Percentiles rank a stretch among this genome's conserved stretches.
Conservation (phyloP, 2,329 filamentous ascomycete genomes). For the Sporothrix euskadiensis region DNA sequence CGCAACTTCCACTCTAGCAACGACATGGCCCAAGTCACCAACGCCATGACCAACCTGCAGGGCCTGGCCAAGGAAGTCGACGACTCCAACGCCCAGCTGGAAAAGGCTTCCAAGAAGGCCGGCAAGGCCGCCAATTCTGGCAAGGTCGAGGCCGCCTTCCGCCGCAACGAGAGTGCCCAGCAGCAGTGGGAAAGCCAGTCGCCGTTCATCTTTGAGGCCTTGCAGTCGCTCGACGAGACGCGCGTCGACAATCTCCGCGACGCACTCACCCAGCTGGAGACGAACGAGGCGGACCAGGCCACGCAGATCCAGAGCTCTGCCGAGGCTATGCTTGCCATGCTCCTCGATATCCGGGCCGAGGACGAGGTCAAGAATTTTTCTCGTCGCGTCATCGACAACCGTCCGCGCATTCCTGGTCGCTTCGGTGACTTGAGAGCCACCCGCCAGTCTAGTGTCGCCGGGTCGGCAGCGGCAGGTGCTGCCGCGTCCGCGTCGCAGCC, state of each 20-base stretch:
- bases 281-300: slow-evolving; percentile 84
- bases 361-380: slow-evolving; percentile 80
- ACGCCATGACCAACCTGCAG: slow-evolving; percentile 78
- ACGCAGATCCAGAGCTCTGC: slow-evolving; percentile 73
- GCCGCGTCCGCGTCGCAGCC: slow-evolving; percentile 32
- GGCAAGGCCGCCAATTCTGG: slow-evolving; percentile 71
- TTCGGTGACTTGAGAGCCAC: slow-evolving; percentile 38
- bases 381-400: slow-evolving; percentile 47
- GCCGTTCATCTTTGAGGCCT: slow-evolving; percentile 88
- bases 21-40: slow-evolving; percentile 78
- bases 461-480: slow-evolving; percentile 28
- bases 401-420: slow-evolving; percentile 48
- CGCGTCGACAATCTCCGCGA: slow-evolving; percentile 88
- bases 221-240: slow-evolving; percentile 87
- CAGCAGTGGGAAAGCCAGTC: slow-evolving; percentile 92
- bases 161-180: slow-evolving; percentile 73
- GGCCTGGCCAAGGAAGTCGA: slow-evolving; percentile 82
- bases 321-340: slow-evolving; percentile 75
- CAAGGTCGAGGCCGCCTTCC: slow-evolving; percentile 73
- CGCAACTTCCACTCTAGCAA: slow-evolving; percentile 72
- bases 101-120: slow-evolving; percentile 79
- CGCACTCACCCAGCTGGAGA: slow-evolving; percentile 87
- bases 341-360: slow-evolving; percentile 83
- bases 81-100: slow-evolving; percentile 77
- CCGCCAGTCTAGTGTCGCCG: slow-evolving; percentile 46